phyloP scores from a whole-genome alignment of 2,329 filamentous ascomycete genomes.

The Colletotrichum simmondsii region DNA sequence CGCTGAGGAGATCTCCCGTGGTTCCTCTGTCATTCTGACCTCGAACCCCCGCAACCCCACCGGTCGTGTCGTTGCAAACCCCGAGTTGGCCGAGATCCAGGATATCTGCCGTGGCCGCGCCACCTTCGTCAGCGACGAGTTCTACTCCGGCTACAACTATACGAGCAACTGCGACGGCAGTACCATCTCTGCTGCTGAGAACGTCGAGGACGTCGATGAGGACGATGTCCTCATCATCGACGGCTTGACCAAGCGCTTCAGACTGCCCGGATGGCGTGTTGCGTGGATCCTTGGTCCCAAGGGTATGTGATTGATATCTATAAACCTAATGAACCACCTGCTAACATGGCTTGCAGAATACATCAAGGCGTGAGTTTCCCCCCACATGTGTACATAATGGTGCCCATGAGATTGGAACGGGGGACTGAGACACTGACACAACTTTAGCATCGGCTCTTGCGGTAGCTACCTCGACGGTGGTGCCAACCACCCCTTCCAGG shows the following conservation, averaged over 20 bases:
- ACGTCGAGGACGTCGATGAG: slow-evolving; percentile 88
- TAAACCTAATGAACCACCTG: background rate
- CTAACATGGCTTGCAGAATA: slow-evolving; percentile 69
- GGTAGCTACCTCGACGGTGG: slow-evolving; percentile 95
- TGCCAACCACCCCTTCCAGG: slow-evolving; percentile 94
- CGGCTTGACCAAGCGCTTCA: slow-evolving; percentile 95
- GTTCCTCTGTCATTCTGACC: slow-evolving; percentile 88
- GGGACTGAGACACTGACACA: background rate
- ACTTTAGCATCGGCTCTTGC: slow-evolving; percentile 79
- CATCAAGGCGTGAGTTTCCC: slow-evolving; percentile 75
- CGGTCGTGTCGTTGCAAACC: slow-evolving; percentile 85
- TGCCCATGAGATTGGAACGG: background rate
- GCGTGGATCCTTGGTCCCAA: slow-evolving; percentile 97
- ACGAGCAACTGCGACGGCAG: slow-evolving; percentile 89
- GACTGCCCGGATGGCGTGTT: slow-evolving; percentile 94
- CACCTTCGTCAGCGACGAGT: slow-evolving; percentile 95
- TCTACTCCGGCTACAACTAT: slow-evolving; percentile 97
- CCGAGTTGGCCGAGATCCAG: slow-evolving; percentile 89
- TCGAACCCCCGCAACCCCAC: slow-evolving; percentile 97
- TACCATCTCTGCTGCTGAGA: slow-evolving; percentile 89
- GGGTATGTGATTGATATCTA: slow-evolving; percentile 45
- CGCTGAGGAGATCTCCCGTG: slow-evolving; percentile 87
- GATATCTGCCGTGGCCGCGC: slow-evolving; percentile 91
- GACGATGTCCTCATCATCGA: slow-evolving; percentile 96
- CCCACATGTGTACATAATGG: background rate